Percentiles rank a stretch among this genome's conserved stretches.
Conservation (phyloP, 169 alveolate species). For the Besnoitia besnoiti region DNA sequence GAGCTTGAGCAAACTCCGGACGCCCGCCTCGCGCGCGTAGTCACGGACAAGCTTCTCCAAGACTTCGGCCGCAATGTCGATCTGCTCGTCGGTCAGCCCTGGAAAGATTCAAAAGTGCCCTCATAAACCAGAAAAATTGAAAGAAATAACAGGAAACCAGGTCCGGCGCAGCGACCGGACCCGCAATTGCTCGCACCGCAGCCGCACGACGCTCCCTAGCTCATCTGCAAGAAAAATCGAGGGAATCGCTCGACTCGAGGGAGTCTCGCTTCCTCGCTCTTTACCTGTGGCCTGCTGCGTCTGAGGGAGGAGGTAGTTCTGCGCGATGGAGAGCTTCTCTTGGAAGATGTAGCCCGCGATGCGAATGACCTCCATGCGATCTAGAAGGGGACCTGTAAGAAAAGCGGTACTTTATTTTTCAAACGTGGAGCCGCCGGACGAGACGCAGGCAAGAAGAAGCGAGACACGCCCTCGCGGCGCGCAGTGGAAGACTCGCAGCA, state of each 20-base stretch:
- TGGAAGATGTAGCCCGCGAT: constrained; percentile 88
- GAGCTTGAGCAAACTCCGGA: constrained; percentile 85
- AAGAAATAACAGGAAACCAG: not conserved
- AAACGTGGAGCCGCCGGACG: too few relatives aligned
- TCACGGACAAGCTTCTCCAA: constrained; percentile 80
- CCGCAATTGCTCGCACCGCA: not conserved
- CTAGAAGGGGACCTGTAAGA: constrained; percentile 89
- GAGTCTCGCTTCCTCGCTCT: too few relatives aligned
- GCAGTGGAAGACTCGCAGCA: too few relatives aligned
- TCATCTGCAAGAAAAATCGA: too few relatives aligned
- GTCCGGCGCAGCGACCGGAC: not conserved
- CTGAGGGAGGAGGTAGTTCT: constrained; percentile 86
- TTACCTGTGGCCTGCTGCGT: constrained; percentile 80
- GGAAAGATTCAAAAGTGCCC: not conserved
- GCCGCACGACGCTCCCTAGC: too few relatives aligned
- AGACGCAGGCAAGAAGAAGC: too few relatives aligned
- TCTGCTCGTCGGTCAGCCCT: constrained; percentile 68
- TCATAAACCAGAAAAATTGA: not conserved
- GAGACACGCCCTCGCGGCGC: too few relatives aligned
- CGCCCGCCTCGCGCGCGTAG: constrained; percentile 96
- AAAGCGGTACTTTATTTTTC: too few relatives aligned
- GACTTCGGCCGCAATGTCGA: constrained; percentile 76
- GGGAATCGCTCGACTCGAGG: too few relatives aligned
- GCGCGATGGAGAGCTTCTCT: constrained; percentile 90
- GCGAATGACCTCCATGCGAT: constrained; percentile 93